Evolutionary conservation across 306 rosid genomes (phyloP).

Genomic region (Amphicarpaea edgeworthii): DNA sequence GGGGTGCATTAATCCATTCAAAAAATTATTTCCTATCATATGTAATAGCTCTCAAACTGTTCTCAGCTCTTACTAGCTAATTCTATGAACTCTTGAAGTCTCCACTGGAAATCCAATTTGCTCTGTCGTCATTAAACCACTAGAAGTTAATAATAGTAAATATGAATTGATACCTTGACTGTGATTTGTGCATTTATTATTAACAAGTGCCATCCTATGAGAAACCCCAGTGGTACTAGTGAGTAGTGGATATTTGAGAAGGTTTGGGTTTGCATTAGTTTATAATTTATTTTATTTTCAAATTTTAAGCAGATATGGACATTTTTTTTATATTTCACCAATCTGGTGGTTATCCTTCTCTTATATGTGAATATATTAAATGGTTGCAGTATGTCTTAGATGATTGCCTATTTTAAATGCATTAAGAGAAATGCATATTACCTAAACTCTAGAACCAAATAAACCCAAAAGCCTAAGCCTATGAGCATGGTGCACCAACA

Average conservation of each 20-base stretch:
- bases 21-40: too few species aligned
- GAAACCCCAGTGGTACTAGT: slow-evolving; percentile 3
- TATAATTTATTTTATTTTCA: background rate
- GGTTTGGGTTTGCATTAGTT: background rate
- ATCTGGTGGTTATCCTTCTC: slow-evolving; percentile 22
- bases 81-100: slow-evolving; percentile 98
- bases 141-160: slow-evolving; percentile 36
- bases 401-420: background rate
- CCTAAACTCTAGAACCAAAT: slow-evolving; percentile 40
- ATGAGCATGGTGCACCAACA: slow-evolving; percentile 1
- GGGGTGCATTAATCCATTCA: too few species aligned
- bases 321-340: background rate
- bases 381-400: slow-evolving; percentile 24
- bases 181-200: slow-evolving; percentile 15
- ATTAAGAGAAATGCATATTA: slow-evolving; percentile 18
- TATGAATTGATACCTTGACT: slow-evolving; percentile 6
- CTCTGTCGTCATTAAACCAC: slow-evolving; percentile 70
- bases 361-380: slow-evolving; percentile 26
- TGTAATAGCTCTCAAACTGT: slow-evolving; percentile 81
- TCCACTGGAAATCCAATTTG: slow-evolving; percentile 89
- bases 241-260: slow-evolving; percentile 15
- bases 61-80: slow-evolving; percentile 94
- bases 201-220: slow-evolving; percentile 10
- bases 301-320: background rate
- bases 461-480: slow-evolving; percentile 34